phyloP scores from a whole-genome alignment of 2,329 filamentous ascomycete species.

The Tetracladium maxilliforme region DNA sequence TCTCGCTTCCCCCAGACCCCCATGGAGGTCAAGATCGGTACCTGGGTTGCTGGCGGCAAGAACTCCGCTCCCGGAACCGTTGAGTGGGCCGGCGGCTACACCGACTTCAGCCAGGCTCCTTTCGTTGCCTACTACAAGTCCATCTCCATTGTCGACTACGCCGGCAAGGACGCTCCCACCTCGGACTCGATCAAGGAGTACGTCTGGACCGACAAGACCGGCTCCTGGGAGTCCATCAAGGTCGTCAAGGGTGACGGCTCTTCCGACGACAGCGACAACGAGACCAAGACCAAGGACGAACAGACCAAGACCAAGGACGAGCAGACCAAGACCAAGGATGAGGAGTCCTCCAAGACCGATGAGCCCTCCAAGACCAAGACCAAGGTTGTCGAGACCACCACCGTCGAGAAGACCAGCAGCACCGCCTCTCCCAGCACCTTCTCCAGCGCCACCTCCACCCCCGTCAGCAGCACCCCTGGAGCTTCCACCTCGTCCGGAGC shows the following conservation, averaged over 20 bases:
- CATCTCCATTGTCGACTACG: conserved; percentile 34
- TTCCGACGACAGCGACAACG: conserved; percentile 40
- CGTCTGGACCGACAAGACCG: conserved; percentile 30
- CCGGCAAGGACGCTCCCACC: too few species aligned
- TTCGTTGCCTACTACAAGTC: conserved; percentile 35
- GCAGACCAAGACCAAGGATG: conserved; percentile 19
- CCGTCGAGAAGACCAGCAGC: too few species aligned
- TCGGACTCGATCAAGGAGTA: conserved; percentile 29
- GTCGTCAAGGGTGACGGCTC: conserved; percentile 12
- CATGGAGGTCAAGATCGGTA: conserved; percentile 49
- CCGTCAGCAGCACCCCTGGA: neutral
- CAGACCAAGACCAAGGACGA: too few species aligned
- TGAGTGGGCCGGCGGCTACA: conserved; percentile 50
- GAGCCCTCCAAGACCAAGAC: too few species aligned
- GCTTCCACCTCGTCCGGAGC: neutral
- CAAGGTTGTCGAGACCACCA: neutral
- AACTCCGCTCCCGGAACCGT: conserved; percentile 39
- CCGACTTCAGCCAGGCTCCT: conserved; percentile 25
- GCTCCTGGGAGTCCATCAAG: conserved; percentile 30
- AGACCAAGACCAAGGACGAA: too few species aligned
- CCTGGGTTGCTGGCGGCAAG: conserved; percentile 34
- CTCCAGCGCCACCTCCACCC: too few species aligned
- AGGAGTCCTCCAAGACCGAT: too few species aligned
- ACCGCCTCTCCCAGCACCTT: too few species aligned
- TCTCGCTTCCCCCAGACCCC: conserved; percentile 54